A percentile compares a stretch with the other conserved stretches of the same genome.
Conservation (phyloP, 164 flowering plant genomes). For the Annona cherimola region DNA sequence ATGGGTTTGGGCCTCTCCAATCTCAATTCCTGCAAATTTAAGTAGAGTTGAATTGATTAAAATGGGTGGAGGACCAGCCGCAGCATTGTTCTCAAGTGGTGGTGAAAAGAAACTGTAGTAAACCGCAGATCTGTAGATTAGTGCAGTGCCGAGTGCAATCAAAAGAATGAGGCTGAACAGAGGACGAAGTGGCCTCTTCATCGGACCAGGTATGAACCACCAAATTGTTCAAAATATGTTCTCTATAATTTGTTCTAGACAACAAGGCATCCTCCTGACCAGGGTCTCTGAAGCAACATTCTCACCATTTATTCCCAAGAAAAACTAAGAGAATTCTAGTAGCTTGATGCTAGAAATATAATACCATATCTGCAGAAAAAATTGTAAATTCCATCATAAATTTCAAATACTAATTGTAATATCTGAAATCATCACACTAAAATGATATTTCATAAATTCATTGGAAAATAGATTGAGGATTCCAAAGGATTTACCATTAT, state of each 20-base stretch:
- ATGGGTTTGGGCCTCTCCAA: constrained; percentile 39
- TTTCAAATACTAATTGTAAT: neutral
- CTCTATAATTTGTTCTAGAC: neutral
- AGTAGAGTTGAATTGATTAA: constrained; percentile 60
- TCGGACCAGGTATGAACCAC: constrained; percentile 13
- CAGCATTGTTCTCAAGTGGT: constrained; percentile 11
- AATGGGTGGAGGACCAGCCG: constrained; percentile 7
- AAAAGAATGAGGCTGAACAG: constrained; percentile 43
- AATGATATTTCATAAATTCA: neutral
- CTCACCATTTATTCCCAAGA: neutral
- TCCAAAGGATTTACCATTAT: constrained; percentile 5
- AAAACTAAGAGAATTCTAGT: neutral
- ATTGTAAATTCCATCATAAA: neutral
- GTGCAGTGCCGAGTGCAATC: constrained; percentile 31
- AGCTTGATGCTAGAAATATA: neutral
- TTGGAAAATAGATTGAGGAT: neutral
- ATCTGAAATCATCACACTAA: neutral
- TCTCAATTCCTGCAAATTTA: constrained; percentile 52
- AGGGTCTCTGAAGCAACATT: neutral
- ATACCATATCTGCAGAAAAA: neutral
- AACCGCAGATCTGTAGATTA: constrained; percentile 33
- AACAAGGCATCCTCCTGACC: neutral
- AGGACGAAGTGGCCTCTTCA: constrained; percentile 54
- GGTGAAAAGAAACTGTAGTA: constrained; percentile 16
- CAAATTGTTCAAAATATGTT: neutral